Evolutionary conservation across 2,329 filamentous ascomycete genomes (phyloP), one percentile per base, ranked within the genome.

Genomic region (Cladosporium austrohemisphaericum): DNA sequence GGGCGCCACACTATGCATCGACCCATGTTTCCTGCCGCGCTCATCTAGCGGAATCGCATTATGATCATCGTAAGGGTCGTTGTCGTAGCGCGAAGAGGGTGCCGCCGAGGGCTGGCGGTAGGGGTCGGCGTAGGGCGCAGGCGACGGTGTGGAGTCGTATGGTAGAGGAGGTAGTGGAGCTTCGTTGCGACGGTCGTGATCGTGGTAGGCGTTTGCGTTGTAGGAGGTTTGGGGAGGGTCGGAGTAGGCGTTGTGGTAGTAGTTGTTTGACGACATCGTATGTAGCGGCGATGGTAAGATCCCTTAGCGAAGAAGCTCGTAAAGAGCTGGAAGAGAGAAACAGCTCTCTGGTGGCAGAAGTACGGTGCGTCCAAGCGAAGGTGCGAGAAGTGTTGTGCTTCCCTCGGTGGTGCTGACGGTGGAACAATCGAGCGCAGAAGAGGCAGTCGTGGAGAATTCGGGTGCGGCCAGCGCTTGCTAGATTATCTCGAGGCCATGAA

Each of bases 181-280:
- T 52, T 75, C 69, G 58, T 65, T 65, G 56, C 76, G 69, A 22
- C 31, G 43, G 68, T 65, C 50, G 69, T 52, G 41, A 28, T 55
- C 49, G 54, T 47, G 52, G 53, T 65, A 71, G 57, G 62, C 69
- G 62, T 55, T 65, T 55, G 62, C 61, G 61, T 50, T 60, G 66
- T 60, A 54, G 66, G 62, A 54, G 62, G 61, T 40, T 14, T 32
- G 40, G n/a, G 38, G 46, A 11, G 46, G 28, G 37, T 41, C 19
- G 9, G 40, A 58, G 59, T 66, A 20, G 62, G 65, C 64, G 55
- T 70, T 70, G 53, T 76, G 73, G 69, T 86, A 86, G 69, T 87
- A 87, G 60, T 85, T 79, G 68, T 74, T 72, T 49, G 72, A 65
- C 37, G 73, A 71, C 73, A 76, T 76, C 50, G 45, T 51, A 57